phyloP scores from a whole-genome alignment of 2,329 filamentous ascomycete genomes.

The Trichoderma atroviride region DNA sequence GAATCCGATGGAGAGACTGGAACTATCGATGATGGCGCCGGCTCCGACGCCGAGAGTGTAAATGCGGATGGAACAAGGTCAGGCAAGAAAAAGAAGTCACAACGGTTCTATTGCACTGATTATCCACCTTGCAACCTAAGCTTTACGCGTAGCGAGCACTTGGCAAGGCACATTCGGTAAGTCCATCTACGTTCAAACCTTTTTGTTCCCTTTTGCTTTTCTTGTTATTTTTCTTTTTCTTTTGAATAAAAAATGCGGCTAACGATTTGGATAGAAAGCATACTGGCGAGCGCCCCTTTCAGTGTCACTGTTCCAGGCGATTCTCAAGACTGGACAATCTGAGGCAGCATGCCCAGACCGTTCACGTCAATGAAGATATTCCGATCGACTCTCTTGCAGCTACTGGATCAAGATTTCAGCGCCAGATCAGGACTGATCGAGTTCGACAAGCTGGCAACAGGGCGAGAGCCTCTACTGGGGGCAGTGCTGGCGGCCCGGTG shows the following conservation, averaged over 20 bases:
- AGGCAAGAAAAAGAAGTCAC: slow-evolving; percentile 93
- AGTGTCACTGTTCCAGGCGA: slow-evolving; percentile 89
- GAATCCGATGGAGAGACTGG: slow-evolving; percentile 68
- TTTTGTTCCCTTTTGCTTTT: background rate
- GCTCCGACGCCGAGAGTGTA: slow-evolving; percentile 67
- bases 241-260: background rate
- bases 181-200: background rate
- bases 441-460: slow-evolving; percentile 73
- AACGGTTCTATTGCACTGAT: slow-evolving; percentile 94
- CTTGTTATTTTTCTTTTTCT: background rate
- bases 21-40: slow-evolving; percentile 52
- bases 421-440: slow-evolving; percentile 86
- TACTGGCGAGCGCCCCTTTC: slow-evolving; percentile 93
- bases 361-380: slow-evolving; percentile 97
- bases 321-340: slow-evolving; percentile 96
- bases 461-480: slow-evolving; percentile 75
- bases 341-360: slow-evolving; percentile 94
- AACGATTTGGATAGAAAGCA: slow-evolving; percentile 69
- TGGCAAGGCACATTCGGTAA: slow-evolving; percentile 90
- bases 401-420: slow-evolving; percentile 86
- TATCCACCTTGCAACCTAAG: slow-evolving; percentile 92
- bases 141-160: slow-evolving; percentile 93
- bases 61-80: slow-evolving; percentile 68
- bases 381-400: slow-evolving; percentile 91
- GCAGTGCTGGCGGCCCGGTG: slow-evolving; percentile 69